phyloP scores from a whole-genome alignment of 371 early-diverging fungal genomes.

The Furculomyces boomerangus region DNA sequence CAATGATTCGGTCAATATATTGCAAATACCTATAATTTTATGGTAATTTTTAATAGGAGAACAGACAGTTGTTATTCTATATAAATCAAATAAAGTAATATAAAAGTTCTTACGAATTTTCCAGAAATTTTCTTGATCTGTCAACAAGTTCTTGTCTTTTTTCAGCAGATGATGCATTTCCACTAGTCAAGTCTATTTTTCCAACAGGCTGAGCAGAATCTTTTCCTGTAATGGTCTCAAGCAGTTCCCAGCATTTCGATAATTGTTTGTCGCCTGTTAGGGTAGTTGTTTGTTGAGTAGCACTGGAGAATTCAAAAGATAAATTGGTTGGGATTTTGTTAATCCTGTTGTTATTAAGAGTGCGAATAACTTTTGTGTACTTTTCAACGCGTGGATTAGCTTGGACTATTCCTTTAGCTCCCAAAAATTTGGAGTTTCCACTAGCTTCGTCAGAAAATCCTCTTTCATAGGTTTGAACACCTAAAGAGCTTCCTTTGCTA shows the following conservation, averaged over 20 bases:
- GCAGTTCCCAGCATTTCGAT: background rate
- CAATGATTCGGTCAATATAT: slow-evolving; percentile 34
- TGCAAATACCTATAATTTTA: slow-evolving; percentile 17
- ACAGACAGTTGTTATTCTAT: background rate
- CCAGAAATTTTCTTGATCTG: slow-evolving; percentile 17
- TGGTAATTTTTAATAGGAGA: background rate
- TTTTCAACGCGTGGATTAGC: background rate
- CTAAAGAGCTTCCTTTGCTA: too few species aligned
- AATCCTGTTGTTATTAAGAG: background rate
- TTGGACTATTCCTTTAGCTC: too few species aligned
- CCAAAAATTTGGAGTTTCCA: too few species aligned
- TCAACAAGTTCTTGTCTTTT: slow-evolving; percentile 2
- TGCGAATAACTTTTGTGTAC: background rate
- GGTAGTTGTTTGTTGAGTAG: too few species aligned
- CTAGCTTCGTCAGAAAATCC: too few species aligned
- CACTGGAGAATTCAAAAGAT: too few species aligned
- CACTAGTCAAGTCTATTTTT: background rate
- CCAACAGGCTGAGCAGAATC: background rate
- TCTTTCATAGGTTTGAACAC: too few species aligned
- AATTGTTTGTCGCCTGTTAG: background rate
- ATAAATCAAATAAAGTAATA: background rate
- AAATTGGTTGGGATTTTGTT: background rate
- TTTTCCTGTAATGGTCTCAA: background rate
- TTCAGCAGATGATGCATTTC: background rate
- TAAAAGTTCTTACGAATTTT: slow-evolving; percentile 4